A percentile compares a stretch with the other conserved stretches of the same genome.
Conservation (phyloP, 345 rosid species). For the Theobroma cacao region DNA sequence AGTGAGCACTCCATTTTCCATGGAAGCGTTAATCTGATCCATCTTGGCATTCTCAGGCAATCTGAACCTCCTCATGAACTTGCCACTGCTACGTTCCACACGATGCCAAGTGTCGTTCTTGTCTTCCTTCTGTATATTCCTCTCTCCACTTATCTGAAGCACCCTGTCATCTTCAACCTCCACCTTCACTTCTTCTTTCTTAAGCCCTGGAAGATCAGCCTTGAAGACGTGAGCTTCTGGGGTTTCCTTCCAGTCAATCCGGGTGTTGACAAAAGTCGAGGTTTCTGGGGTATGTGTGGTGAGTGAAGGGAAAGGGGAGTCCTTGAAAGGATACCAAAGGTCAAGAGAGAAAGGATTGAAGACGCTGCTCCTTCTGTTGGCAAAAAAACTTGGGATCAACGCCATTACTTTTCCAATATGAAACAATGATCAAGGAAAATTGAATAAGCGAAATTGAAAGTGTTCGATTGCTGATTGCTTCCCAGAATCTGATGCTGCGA, state of each 20-base stretch:
- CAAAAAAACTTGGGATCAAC: no score
- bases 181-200: conserved; percentile 13
- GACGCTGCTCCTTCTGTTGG: no score
- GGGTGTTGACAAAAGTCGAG: not conserved
- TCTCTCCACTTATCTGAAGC: conserved; percentile 10
- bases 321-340: no score
- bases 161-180: conserved; percentile 5
- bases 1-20: conserved; percentile 48
- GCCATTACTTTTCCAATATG: no score
- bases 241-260: conserved; percentile 11
- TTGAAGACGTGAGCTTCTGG: conserved; percentile 9
- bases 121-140: not conserved
- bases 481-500: not conserved
- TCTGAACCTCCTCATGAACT: conserved; percentile 21
- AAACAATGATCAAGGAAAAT: no score
- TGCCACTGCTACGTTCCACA: conserved; percentile 1
- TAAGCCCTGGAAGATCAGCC: not conserved
- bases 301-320: not conserved
- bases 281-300: not conserved
- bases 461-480: not conserved
- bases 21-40: conserved; percentile 34
- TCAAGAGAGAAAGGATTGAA: no score
- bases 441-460: not conserved
- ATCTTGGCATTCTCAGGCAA: conserved; percentile 41
- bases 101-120: conserved; percentile 9